Evolutionary conservation across 176 grass and related monocot species (phyloP).

Genomic region (Triticum dicoccoides): DNA sequence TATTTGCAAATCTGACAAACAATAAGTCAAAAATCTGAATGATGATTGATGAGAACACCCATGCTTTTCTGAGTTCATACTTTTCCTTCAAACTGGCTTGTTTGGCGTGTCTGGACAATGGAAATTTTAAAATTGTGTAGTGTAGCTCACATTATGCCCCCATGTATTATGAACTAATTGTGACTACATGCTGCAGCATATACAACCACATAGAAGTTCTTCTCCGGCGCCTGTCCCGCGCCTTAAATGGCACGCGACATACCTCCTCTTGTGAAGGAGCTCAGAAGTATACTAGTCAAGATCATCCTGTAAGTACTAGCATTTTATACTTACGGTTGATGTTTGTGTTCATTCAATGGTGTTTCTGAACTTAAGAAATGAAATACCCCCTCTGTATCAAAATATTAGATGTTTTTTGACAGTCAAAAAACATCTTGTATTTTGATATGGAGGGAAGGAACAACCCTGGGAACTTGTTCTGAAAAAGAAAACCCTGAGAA

Average conservation of each 20-base stretch:
- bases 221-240: conserved; percentile 38
- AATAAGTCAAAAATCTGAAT: conserved; percentile 1
- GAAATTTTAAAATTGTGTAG: neutral
- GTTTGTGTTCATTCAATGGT: neutral
- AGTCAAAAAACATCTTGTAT: too few species aligned
- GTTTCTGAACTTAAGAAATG: neutral
- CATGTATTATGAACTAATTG: conserved; percentile 6
- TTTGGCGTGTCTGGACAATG: neutral
- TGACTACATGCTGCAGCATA: conserved; percentile 49
- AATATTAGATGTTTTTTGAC: too few species aligned
- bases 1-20: neutral
- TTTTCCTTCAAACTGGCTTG: neutral
- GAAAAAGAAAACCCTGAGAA: neutral
- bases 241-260: conserved; percentile 14
- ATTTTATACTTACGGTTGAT: neutral
- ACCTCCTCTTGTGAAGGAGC: conserved; percentile 31
- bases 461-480: too few species aligned
- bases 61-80: neutral
- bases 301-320: conserved; percentile 50
- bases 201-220: conserved; percentile 83
- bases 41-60: neutral
- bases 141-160: neutral
- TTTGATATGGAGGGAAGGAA: neutral
- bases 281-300: conserved; percentile 36
- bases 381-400: too few species aligned